A percentile compares a stretch with the other conserved stretches of the same genome.
Evolutionary conservation across 108 stramenopile genomes (phyloP).

Genomic region (Skeletonema costatum): DNA sequence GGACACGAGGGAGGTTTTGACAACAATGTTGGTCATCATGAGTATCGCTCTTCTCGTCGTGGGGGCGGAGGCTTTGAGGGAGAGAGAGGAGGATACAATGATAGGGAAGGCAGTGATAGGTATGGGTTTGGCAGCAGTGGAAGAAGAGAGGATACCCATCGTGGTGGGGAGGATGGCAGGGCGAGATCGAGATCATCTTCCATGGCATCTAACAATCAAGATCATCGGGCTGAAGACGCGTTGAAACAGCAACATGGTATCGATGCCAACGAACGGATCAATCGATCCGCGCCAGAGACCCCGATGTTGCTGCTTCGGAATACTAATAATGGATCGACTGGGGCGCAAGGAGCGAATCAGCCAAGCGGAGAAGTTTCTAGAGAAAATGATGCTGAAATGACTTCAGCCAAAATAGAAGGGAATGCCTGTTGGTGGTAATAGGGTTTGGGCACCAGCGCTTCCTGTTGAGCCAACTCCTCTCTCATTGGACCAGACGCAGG

Average conservation of each 20-base stretch:
- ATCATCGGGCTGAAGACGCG: background rate
- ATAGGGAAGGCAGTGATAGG: background rate
- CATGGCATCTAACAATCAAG: background rate
- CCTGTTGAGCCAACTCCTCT: slow-evolving; percentile 13
- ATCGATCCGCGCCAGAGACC: background rate
- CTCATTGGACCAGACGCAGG: background rate
- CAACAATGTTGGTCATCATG: background rate
- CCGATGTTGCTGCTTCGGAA: background rate
- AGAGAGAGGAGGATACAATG: background rate
- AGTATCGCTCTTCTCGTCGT: slow-evolving; percentile 1
- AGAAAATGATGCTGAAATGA: background rate
- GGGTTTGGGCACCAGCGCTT: slow-evolving; percentile 26
- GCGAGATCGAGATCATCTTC: background rate
- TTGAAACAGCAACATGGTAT: background rate
- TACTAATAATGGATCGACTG: background rate
- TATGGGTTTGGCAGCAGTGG: slow-evolving; percentile 1
- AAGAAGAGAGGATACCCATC: background rate
- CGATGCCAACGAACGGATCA: background rate
- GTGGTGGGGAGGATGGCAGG: background rate
- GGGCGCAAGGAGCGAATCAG: background rate
- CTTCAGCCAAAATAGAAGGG: slow-evolving; percentile 7
- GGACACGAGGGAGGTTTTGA: background rate
- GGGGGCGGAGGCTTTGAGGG: slow-evolving; percentile 1
- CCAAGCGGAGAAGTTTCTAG: background rate
- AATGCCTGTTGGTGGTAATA: background rate